These are phyloP conservation scores for Kodamaea leandrae DNA, from an alignment of 805 yeast genomes.

Conservation along the genomic window DNA sequence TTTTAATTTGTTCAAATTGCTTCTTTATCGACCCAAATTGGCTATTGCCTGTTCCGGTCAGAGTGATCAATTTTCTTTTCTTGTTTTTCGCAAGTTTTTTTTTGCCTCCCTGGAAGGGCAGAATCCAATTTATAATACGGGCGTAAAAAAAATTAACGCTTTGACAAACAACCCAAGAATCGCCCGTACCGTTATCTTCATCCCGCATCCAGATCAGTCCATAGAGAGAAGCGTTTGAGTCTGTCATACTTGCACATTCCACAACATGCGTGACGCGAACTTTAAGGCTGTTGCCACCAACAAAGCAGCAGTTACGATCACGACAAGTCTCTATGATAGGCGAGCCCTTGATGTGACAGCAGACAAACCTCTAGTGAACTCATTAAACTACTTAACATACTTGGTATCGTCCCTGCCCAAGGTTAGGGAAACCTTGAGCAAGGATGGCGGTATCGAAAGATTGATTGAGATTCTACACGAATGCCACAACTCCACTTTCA, in stretches of 20 bases:
- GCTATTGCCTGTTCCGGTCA: constrained; percentile 1
- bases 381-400: constrained; percentile 85
- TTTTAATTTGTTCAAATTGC: background rate
- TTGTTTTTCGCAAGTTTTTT: background rate
- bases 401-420: constrained; percentile 82
- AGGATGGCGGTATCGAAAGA: constrained; percentile 90
- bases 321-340: constrained; percentile 85
- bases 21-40: background rate
- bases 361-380: constrained; percentile 86
- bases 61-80: constrained; percentile 2
- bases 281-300: constrained; percentile 74
- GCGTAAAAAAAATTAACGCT: constrained; percentile 1
- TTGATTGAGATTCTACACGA: constrained; percentile 81
- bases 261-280: constrained; percentile 81
- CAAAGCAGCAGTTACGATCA: constrained; percentile 88
- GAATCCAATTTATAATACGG: constrained; percentile 3
- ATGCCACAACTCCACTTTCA: constrained; percentile 50
- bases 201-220: background rate
- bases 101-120: constrained; percentile 5
- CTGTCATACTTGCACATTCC: background rate
- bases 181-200: background rate
- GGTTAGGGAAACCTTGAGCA: constrained; percentile 84
- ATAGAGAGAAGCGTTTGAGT: background rate
- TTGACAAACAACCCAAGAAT: background rate
- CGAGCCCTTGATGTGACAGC: constrained; percentile 89